Evolutionary conservation across 257 asterid species (phyloP).

Genomic region (Solanum chilense): DNA sequence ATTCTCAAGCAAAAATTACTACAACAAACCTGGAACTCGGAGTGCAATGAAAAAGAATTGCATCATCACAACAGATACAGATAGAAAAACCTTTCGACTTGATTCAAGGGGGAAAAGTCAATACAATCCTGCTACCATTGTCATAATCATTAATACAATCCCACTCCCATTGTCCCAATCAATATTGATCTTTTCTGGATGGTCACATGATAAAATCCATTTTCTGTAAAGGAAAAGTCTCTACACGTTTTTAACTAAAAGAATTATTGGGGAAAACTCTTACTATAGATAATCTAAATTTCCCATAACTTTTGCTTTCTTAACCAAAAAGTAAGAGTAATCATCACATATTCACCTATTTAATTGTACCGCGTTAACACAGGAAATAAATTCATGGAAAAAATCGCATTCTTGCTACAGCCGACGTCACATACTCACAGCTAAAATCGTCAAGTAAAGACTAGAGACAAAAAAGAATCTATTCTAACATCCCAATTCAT

Average conservation of each 20-base stretch:
- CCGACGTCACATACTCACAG: neutral
- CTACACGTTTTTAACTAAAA: neutral
- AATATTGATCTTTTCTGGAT: neutral
- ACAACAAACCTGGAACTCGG: neutral
- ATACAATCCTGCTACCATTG: neutral
- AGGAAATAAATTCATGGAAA: neutral
- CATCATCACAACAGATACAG: neutral
- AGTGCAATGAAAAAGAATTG: neutral
- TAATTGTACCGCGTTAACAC: neutral
- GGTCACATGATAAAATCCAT: neutral
- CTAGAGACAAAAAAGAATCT: neutral
- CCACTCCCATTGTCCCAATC: neutral
- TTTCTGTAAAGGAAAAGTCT: neutral
- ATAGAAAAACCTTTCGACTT: neutral
- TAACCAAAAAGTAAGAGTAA: neutral
- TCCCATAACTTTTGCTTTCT: neutral
- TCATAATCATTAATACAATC: neutral
- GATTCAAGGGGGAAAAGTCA: neutral
- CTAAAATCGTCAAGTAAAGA: neutral
- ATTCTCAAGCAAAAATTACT: neutral
- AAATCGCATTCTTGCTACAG: neutral
- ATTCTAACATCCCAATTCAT: neutral
- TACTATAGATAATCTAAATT: neutral
- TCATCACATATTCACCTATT: neutral
- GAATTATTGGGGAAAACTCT: neutral